Evolutionary conservation across 306 rosid species (phyloP), one percentile per base, ranked within the genome.

Genomic region (Macrotyloma uniflorum): DNA sequence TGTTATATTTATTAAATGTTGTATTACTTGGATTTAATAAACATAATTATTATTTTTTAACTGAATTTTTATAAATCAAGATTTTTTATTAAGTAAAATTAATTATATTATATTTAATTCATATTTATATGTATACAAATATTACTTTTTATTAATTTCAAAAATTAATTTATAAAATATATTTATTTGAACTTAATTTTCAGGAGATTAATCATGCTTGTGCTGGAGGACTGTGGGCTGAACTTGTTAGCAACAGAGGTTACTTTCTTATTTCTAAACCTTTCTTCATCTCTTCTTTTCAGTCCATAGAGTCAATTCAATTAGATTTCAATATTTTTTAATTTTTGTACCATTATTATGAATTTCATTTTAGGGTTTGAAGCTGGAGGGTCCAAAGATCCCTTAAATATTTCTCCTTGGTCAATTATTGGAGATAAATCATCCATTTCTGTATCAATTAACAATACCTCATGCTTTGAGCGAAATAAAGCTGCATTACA

Each of bases 321-420:
- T 67, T 67, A 67, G 5, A 67, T 67, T 42, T 30, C 13, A 67
- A 43, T 67, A 42, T 15, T 6, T 14, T 13, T 13, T 5, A 5
- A 1, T n/a, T 49, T 23, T 22, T 55, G 2, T 18, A 6, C 15
- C 12, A 19, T 8, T 38, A 38, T 20, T 35, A 43, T 15, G 3
- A 67, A 22, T 67, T 40, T 42, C 19, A 22, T 24, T 67, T 11
- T 23, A 67, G 72, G 72, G 0, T 67, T 67, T 23, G 72, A 67
- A 43, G 72, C 96, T 47, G 93, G 96, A 47, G 92, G 90, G 24
- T 86, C 83, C 16, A 91, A 88, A 14, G 78, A 46, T 75, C 93
- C 93, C 38, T 91, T 93, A 12, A 88, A 93, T 83, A 91, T 93
- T 72, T 79, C 82, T 80, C 98, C 98, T 4, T 93, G 96, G 97